These are phyloP conservation scores for Wickerhamiella azyma DNA, from an alignment of 805 yeast genomes.

Conservation along the genomic window DNA sequence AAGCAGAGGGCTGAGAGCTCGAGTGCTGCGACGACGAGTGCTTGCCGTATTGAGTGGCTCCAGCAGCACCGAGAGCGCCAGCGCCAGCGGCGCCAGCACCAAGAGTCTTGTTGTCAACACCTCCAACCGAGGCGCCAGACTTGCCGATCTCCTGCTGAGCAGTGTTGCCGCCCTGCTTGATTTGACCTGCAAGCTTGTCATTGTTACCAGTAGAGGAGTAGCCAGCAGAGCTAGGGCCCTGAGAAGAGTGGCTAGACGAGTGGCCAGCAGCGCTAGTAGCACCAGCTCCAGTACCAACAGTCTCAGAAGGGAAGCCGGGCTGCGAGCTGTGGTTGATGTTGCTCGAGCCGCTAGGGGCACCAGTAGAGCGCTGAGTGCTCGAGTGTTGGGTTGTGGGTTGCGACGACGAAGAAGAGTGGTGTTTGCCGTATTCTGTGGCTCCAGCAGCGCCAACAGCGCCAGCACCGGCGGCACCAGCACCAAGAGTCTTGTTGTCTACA, in stretches of 20 bases:
- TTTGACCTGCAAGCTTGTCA: background rate
- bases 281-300: background rate
- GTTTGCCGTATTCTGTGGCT: background rate
- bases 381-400: background rate
- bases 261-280: background rate
- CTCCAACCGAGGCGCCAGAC: conserved; percentile 1
- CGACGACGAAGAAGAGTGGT: background rate
- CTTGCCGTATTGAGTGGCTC: background rate
- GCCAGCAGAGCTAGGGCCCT: conserved; percentile 4
- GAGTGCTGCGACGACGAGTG: background rate
- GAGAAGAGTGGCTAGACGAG: background rate
- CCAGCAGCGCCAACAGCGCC: background rate
- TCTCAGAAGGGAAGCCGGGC: background rate
- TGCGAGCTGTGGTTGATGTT: background rate
- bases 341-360: background rate
- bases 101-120: conserved; percentile 3
- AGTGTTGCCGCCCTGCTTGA: background rate
- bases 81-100: conserved; percentile 8
- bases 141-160: conserved; percentile 2
- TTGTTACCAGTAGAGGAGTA: background rate
- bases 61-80: conserved; percentile 7
- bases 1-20: background rate
- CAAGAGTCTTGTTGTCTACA: background rate
- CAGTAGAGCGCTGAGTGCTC: background rate
- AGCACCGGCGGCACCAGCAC: background rate